Conservation (phyloP, 495 filamentous ascomycete genomes). For the Podospora tetraspora region DNA sequence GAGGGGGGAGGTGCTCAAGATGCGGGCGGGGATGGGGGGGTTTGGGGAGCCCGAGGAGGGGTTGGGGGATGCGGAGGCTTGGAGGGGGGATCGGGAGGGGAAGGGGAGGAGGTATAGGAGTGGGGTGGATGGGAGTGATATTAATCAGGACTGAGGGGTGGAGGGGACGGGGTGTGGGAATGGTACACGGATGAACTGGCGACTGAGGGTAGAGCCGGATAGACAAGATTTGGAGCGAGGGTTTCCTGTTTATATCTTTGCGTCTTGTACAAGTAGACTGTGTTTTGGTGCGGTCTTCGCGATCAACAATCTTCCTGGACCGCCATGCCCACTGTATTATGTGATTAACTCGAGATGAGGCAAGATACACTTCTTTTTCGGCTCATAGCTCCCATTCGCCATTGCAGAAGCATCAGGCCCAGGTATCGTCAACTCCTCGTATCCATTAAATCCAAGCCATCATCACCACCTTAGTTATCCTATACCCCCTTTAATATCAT, state of each 20-base stretch:
- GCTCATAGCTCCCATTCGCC: not conserved
- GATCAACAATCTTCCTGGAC: not conserved
- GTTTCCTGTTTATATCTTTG: not conserved
- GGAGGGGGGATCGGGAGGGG: constrained; percentile 31
- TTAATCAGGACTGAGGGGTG: constrained; percentile 33
- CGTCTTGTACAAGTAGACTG: not conserved
- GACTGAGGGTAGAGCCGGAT: not conserved
- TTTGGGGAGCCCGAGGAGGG: constrained; percentile 68
- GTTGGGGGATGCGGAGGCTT: constrained; percentile 45
- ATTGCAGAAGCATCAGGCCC: not conserved
- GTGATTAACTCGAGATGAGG: not conserved
- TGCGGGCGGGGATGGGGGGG: constrained; percentile 59
- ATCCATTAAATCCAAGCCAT: not conserved
- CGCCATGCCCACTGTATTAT: not conserved
- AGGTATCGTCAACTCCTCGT: not conserved
- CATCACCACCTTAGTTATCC: not conserved
- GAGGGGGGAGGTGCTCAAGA: constrained; percentile 69
- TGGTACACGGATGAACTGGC: no score
- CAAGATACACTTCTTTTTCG: not conserved
- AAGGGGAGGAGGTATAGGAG: constrained; percentile 41
- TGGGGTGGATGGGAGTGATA: constrained; percentile 42
- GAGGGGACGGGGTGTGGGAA: not conserved
- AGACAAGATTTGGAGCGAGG: not conserved
- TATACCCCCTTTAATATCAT: not conserved
- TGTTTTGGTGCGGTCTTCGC: not conserved